These are phyloP conservation scores for Plectosphaerella cucumerina DNA, from an alignment of 2,329 filamentous ascomycete species.

Conservation along the genomic window DNA sequence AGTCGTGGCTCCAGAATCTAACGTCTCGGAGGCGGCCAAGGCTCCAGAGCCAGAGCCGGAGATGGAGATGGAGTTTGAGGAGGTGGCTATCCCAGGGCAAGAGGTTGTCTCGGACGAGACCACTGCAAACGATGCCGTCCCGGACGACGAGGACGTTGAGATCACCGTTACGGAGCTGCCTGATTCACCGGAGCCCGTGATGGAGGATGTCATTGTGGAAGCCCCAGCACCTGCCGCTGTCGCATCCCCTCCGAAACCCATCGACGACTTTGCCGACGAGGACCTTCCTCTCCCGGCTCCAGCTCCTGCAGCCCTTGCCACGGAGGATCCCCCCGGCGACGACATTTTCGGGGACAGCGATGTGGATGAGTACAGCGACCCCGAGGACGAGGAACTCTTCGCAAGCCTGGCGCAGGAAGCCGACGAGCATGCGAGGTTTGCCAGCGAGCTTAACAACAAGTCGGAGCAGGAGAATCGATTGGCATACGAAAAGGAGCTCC, in stretches of 20 bases:
- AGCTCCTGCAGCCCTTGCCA: slow-evolving; percentile 5
- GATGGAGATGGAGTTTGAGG: slow-evolving; percentile 29
- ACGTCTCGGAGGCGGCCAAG: background rate
- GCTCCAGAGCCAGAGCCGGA: slow-evolving; percentile 4
- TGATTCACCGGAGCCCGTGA: slow-evolving; percentile 27
- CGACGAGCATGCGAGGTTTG: slow-evolving; percentile 91
- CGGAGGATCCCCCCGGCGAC: slow-evolving; percentile 27
- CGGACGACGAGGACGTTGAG: slow-evolving; percentile 23
- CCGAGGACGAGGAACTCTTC: slow-evolving; percentile 87
- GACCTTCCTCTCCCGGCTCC: background rate
- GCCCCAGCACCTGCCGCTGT: slow-evolving; percentile 20
- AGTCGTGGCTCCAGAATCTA: too few species aligned
- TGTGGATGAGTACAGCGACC: slow-evolving; percentile 73
- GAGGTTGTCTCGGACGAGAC: too few species aligned
- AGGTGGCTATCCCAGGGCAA: slow-evolving; percentile 21
- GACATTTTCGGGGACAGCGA: slow-evolving; percentile 54
- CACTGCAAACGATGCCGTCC: too few species aligned
- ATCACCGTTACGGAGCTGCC: slow-evolving; percentile 15
- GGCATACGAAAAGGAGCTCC: slow-evolving; percentile 84
- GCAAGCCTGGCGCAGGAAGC: slow-evolving; percentile 83
- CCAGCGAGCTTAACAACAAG: slow-evolving; percentile 78
- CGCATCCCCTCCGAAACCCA: slow-evolving; percentile 8
- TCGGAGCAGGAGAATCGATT: slow-evolving; percentile 64
- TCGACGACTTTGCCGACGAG: background rate
- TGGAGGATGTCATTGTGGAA: slow-evolving; percentile 27